Base-by-base conservation (phyloP, 2,329 filamentous ascomycete genomes). In the Verticillium klebahnii region DNA sequence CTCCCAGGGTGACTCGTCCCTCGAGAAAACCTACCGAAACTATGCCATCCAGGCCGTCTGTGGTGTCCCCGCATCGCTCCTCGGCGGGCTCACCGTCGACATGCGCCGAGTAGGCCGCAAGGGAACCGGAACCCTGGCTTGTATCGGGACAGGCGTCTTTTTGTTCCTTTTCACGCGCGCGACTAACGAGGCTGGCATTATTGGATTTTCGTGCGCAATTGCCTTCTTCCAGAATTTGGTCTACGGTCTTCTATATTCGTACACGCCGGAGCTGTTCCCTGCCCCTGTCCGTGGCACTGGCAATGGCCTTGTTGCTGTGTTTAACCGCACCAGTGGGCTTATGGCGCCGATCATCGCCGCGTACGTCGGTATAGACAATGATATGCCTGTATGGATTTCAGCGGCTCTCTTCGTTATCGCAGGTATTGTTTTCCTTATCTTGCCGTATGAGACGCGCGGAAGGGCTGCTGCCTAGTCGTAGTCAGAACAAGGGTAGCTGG, bases 151-250 rank as follows among this genome's bases (percentile, higher is more conserved):
- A 0, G 66, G 67, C 2, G 64, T 64, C 5, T 69, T 69, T 19
- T 40, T 69, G 25, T 69, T 69, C 29, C 61, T 67, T 0, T 67
- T 74, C 72, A 61, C 73, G 70, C 14, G 71, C 65, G 9, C 72
- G 29, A 56, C 61, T 3, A 57, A 19, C 1, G 57, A 31, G 1
- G 65, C 66, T 12, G 63, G 59, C 7, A 63, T 69, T 1, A 57
- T 67, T 11, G 66, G 66, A 12, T 68, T 68, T 58, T 62, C 64
- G 1, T 68, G 67, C 57, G 67, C 63, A 14, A 66, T 69, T 37
- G 65, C 67, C 2, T 69, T 69, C 56, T 67, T 67, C 54, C 66
- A 69, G 60, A 69, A 68, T 32, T 60, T 69, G 0, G 63, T 67
- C 0, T 69, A 69, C 34, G 67, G 64, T 1, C 54, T 69, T 2